phyloP scores from a whole-genome alignment of 805 yeast species.

The Saturnispora kantuleensis region DNA sequence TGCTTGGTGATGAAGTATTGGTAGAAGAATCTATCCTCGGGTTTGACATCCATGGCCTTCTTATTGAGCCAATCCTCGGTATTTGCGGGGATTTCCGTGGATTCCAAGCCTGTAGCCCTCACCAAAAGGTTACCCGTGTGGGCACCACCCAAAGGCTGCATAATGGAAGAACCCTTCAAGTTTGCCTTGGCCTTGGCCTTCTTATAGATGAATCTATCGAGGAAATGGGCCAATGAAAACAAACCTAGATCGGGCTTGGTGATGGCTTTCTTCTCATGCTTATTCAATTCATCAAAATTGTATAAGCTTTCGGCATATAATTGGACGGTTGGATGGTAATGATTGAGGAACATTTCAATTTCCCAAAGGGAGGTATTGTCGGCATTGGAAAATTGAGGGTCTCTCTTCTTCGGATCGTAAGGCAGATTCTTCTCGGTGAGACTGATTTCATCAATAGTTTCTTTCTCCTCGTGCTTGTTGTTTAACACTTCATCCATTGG shows the following conservation, averaged over 20 bases:
- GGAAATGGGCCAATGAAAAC: conserved; percentile 78
- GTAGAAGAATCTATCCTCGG: conserved; percentile 82
- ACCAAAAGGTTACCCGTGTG: conserved; percentile 63
- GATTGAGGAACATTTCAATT: conserved; percentile 56
- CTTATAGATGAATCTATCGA: conserved; percentile 91
- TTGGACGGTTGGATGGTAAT: conserved; percentile 88
- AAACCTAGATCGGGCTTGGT: conserved; percentile 85
- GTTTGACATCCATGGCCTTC: conserved; percentile 56
- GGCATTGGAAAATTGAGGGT: conserved; percentile 88
- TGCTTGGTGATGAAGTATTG: conserved; percentile 69
- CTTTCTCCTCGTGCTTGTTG: conserved; percentile 33
- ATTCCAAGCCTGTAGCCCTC: conserved; percentile 38
- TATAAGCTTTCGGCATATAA: conserved; percentile 64
- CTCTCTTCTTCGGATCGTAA: conserved; percentile 85
- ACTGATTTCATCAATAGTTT: conserved; percentile 21
- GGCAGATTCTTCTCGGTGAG: conserved; percentile 10
- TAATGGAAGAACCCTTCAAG: conserved; percentile 82
- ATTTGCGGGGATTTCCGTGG: conserved; percentile 54
- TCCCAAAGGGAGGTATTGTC: conserved; percentile 82
- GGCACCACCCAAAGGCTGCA: conserved; percentile 94
- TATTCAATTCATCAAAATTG: conserved; percentile 29
- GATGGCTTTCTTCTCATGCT: conserved; percentile 17
- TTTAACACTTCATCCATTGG: conserved; percentile 41
- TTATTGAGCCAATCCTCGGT: conserved; percentile 74
- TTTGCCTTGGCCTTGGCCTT: conserved; percentile 72